phyloP scores from a whole-genome alignment of 257 asterid genomes.

The Solanum pennellii region DNA sequence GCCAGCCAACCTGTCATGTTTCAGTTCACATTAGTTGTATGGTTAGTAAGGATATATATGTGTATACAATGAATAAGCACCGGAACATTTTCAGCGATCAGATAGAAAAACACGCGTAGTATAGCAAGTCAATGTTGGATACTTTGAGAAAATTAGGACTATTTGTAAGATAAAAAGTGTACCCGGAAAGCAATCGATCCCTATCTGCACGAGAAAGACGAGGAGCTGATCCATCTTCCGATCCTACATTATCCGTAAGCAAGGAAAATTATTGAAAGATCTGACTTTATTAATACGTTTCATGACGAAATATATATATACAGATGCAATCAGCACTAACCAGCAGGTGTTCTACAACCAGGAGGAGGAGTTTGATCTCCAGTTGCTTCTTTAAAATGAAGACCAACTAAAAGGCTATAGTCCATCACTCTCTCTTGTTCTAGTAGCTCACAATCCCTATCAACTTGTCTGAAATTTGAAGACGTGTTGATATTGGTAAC shows the following conservation, averaged over 20 bases:
- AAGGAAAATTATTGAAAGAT: neutral
- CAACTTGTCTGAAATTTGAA: constrained; percentile 9
- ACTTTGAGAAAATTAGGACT: neutral
- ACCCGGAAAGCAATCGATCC: neutral
- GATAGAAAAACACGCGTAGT: neutral
- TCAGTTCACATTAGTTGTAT: neutral
- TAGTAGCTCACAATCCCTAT: constrained; percentile 9
- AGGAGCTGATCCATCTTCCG: neutral
- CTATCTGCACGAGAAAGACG: neutral
- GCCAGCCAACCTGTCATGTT: neutral
- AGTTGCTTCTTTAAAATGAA: constrained; percentile 5
- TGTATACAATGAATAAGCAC: neutral
- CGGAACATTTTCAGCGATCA: neutral
- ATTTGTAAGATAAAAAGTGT: neutral
- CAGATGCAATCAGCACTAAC: neutral
- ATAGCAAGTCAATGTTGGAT: neutral
- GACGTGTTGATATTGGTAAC: neutral
- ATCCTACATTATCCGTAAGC: neutral
- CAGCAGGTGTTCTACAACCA: neutral
- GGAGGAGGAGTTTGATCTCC: neutral
- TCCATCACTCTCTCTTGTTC: constrained; percentile 12
- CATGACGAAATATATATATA: neutral
- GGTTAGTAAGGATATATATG: neutral
- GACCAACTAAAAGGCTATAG: constrained; percentile 6
- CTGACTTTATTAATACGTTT: neutral